Percentiles rank a stretch among this genome's conserved stretches.
phyloP scores from a whole-genome alignment of 2,329 filamentous ascomycete genomes.

The Tolypocladium nubicola region DNA sequence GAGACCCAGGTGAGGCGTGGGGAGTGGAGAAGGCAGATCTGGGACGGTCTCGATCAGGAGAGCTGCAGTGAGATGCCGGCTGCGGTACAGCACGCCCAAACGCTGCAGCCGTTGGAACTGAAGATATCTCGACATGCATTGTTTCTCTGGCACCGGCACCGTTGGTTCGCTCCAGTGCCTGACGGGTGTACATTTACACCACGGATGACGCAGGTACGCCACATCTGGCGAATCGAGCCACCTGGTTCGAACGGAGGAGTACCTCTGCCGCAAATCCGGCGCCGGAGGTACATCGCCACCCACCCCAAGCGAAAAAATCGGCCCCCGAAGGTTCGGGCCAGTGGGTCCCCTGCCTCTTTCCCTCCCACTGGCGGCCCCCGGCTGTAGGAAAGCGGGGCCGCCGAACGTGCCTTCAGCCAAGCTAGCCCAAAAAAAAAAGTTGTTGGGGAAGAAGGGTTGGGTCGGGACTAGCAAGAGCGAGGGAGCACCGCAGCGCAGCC shows the following conservation, averaged over 20 bases:
- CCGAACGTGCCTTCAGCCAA: not conserved
- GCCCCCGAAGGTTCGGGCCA: not conserved
- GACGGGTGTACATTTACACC: not conserved
- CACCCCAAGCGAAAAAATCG: not conserved
- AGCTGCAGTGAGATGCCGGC: not conserved
- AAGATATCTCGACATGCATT: too few relatives aligned
- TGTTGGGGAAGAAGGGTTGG: not conserved
- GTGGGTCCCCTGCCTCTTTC: not conserved
- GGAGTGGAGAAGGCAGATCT: not conserved
- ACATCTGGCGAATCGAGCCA: not conserved
- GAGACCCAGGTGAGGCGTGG: not conserved
- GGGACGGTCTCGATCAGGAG: not conserved
- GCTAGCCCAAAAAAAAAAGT: not conserved
- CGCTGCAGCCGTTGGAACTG: too few relatives aligned
- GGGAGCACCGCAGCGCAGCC: not conserved
- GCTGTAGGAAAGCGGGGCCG: not conserved
- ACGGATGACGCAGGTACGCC: not conserved
- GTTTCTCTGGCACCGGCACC: not conserved
- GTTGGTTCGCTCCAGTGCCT: not conserved
- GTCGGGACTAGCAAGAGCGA: not conserved
- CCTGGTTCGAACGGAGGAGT: not conserved
- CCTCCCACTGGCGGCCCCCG: not conserved
- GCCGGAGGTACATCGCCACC: not conserved
- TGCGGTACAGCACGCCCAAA: too few relatives aligned
- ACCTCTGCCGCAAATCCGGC: not conserved